Percentiles rank a stretch among this genome's conserved stretches.
These are phyloP conservation scores for Calycina herbarum DNA, from an alignment of 2,329 filamentous ascomycete genomes.

Conservation along the genomic window DNA sequence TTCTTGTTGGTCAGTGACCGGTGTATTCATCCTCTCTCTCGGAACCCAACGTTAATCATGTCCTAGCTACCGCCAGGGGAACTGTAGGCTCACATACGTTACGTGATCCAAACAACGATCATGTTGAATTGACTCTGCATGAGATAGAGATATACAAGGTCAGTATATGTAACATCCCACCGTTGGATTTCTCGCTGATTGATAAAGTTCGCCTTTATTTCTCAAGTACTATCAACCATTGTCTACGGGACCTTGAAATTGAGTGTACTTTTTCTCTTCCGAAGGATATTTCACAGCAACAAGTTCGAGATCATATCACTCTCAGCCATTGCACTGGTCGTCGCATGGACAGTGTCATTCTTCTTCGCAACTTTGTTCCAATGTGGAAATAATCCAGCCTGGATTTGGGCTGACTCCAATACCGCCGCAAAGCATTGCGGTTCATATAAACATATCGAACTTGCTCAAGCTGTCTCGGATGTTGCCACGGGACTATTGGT, in stretches of 20 bases:
- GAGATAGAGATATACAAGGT: neutral
- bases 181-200: neutral
- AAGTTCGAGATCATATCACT: neutral
- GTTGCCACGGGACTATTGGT: neutral
- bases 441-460: neutral
- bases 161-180: neutral
- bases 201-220: neutral
- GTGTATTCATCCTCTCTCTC: neutral
- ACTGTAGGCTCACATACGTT: neutral
- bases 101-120: neutral
- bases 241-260: neutral
- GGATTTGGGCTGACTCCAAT: neutral
- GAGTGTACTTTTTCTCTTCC: neutral
- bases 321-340: neutral
- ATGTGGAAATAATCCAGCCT: neutral
- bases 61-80: neutral
- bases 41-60: neutral
- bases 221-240: constrained; percentile 1
- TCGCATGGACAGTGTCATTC: neutral
- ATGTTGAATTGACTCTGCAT: no score
- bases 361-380: constrained; percentile 5
- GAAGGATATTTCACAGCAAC: neutral
- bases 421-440: neutral
- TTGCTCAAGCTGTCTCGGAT: neutral
- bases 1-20: neutral